Conservation (phyloP, 345 rosid genomes). For the Sonneratia caseolaris region DNA sequence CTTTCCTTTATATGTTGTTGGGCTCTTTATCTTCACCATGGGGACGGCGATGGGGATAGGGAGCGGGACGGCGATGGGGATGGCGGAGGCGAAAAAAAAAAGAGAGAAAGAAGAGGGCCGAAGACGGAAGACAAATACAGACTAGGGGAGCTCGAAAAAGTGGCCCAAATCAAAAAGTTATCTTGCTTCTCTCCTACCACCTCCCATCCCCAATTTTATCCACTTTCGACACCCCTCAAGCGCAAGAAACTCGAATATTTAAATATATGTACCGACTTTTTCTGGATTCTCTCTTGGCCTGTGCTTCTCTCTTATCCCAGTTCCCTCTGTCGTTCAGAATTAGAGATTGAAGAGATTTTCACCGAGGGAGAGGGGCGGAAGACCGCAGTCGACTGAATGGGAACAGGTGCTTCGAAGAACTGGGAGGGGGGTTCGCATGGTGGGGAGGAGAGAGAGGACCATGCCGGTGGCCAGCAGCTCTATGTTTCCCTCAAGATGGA, state of each 20-base stretch:
- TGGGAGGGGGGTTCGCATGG: constrained; percentile 38
- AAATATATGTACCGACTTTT: too few species aligned
- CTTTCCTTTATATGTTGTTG: too few species aligned
- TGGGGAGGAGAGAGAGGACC: constrained; percentile 46
- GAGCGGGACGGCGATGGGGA: not conserved
- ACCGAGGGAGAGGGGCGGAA: too few species aligned
- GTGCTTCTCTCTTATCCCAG: too few species aligned
- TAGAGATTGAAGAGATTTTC: not conserved
- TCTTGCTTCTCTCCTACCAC: not conserved
- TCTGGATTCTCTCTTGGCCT: too few species aligned
- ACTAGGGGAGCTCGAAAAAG: too few species aligned
- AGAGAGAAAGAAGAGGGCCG: too few species aligned
- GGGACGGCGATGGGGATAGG: not conserved
- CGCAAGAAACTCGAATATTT: not conserved
- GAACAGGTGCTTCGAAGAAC: constrained; percentile 58
- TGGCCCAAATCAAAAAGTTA: not conserved
- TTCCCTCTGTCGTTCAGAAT: too few species aligned
- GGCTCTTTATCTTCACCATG: not conserved
- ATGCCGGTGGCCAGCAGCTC: constrained; percentile 68
- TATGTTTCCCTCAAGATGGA: constrained; percentile 88
- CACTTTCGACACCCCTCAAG: not conserved
- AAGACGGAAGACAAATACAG: too few species aligned
- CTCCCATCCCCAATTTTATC: not conserved
- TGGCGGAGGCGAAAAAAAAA: too few species aligned
- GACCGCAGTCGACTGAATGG: constrained; percentile 32